Conservation (phyloP, 768 basidiomycete genomes). For the Russula sp. region DNA sequence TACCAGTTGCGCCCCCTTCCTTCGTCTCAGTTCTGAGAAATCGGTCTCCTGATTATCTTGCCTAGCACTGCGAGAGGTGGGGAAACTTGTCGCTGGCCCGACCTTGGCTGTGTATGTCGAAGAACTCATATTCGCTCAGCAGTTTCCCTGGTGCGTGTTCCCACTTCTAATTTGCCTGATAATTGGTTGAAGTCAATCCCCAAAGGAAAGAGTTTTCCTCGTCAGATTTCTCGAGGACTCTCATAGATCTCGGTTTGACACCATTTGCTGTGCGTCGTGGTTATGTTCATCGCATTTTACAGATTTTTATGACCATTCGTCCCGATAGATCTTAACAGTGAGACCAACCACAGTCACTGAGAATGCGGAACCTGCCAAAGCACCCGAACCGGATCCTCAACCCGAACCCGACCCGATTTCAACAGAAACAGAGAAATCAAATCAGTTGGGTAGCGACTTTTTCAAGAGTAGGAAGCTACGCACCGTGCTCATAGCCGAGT, state of each 20-base stretch:
- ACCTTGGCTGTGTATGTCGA: constrained; percentile 62
- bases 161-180: background rate
- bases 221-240: constrained; percentile 65
- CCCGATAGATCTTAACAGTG: too few relatives aligned
- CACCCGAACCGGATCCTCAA: too few relatives aligned
- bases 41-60: too few relatives aligned
- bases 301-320: too few relatives aligned
- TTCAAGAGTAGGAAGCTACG: constrained; percentile 62
- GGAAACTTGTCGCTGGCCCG: constrained; percentile 81
- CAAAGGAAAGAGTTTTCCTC: constrained; percentile 68
- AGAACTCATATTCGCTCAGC: constrained; percentile 66
- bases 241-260: constrained; percentile 81
- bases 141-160: constrained; percentile 70
- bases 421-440: too few relatives aligned
- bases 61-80: constrained; percentile 74
- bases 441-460: too few relatives aligned
- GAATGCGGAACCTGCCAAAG: too few relatives aligned
- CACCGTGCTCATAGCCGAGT: constrained; percentile 34
- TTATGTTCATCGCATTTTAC: background rate
- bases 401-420: too few relatives aligned
- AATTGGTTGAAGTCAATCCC: background rate
- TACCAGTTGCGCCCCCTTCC: constrained; percentile 42
- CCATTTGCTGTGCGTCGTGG: constrained; percentile 69
- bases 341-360: too few relatives aligned
- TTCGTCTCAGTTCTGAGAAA: background rate